Evolutionary conservation across 176 grass and related monocot species (phyloP), one percentile per base, ranked within the genome.

Genomic region (Dactylis glomerata): DNA sequence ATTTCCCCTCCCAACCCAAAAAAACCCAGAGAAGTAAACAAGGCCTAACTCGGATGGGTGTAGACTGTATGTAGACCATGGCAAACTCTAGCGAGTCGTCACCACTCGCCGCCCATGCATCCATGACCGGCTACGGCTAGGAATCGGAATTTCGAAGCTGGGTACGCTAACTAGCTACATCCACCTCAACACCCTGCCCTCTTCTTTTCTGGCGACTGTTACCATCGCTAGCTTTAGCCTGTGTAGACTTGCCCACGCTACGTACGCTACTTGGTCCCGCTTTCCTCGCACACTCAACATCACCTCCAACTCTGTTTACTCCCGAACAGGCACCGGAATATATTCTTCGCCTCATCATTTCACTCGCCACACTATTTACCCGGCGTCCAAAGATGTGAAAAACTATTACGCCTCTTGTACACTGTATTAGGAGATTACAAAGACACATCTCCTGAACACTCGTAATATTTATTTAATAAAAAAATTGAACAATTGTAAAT

Each of bases 221-320:
- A 33, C 49, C 68, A 3, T 59, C 41, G 6, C 86, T 74, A 28
- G 69, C n/a, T n/a, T n/a, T n/a, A n/a, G n/a, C n/a, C 68, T 0
- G 6, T 14, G 24, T 17, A 41, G 49, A 12, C 58, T 69, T 34
- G 87, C 87, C 76, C 82, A 84, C 68, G 47, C 87, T 79, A 73
- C n/a, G n/a, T n/a, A n/a, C 63, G 42, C 37, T 40, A 7, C 37
- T 40, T 40, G 78, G 26, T 59, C 19, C 78, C n/a, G 67, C 30
- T 1, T 55, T 46, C 46, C 15, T 31, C 24, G 36, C 69, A 41
- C 85, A 24, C 52, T 41, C 51, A 26, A 58, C 16, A 1, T 26
- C 20, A 33, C 57, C n/a, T 36, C 77, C 24, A 40, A 8, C 37
- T 40, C 37, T 40, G 37, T 8, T 40, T 40, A 40, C 37, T 40